Conservation (phyloP, 257 asterid species). For the Cruciata laevipes region DNA sequence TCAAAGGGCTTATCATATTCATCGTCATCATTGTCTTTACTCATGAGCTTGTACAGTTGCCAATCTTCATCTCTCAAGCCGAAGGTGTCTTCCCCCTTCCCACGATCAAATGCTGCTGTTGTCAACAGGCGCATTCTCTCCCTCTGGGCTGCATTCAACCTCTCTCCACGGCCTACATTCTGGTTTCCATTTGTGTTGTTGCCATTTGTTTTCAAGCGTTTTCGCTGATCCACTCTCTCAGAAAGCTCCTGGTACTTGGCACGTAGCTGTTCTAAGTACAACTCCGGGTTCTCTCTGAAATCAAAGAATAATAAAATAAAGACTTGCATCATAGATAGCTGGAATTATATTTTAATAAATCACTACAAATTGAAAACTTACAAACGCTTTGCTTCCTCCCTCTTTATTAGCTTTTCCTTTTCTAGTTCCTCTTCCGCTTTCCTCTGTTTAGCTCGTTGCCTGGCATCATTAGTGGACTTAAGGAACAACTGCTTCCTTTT, state of each 20-base stretch:
- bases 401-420: slow-evolving; percentile 70
- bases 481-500: slow-evolving; percentile 75
- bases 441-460: slow-evolving; percentile 85
- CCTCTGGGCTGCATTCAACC: slow-evolving; percentile 78
- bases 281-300: slow-evolving; percentile 79
- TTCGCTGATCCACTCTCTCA: slow-evolving; percentile 83
- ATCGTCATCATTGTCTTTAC: slow-evolving; percentile 84
- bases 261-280: slow-evolving; percentile 81
- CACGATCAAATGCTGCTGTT: slow-evolving; percentile 98
- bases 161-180: slow-evolving; percentile 94
- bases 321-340: not conserved
- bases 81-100: slow-evolving; percentile 97
- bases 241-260: slow-evolving; percentile 65
- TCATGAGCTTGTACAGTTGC: slow-evolving; percentile 97
- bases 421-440: slow-evolving; percentile 83
- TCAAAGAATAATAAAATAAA: slow-evolving; percentile 12
- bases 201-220: slow-evolving; percentile 70
- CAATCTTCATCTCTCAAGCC: slow-evolving; percentile 94
- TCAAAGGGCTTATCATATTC: slow-evolving; percentile 61
- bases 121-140: slow-evolving; percentile 98
- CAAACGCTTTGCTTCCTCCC: slow-evolving; percentile 94
- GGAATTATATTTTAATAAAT: not conserved
- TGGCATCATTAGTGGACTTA: slow-evolving; percentile 77
- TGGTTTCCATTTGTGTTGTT: slow-evolving; percentile 66
- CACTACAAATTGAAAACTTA: slow-evolving; percentile 29